Base-by-base conservation (phyloP, 352 stramenopile genomes). In the Halophytophthora batemanensis region DNA sequence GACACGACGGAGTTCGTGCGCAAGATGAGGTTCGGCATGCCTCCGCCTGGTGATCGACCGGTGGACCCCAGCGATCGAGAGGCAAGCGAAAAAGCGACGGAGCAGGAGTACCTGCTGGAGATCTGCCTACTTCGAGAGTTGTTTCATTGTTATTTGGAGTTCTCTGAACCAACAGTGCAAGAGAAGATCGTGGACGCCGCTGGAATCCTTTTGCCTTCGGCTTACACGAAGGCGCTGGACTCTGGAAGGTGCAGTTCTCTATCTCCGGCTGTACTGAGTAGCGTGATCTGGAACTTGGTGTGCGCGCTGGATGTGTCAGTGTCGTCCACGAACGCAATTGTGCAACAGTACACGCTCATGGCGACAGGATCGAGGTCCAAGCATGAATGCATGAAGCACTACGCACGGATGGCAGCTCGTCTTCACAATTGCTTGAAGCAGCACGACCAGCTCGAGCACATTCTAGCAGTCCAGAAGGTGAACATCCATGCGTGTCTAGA, bases 271-370 rank as follows among this genome's bases (percentile, higher is more conserved):
- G 57, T 18, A 15, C 39, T 71, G 15, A 58, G 62, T 18, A 65
- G 44, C 17, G 39, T 79, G 15, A 74, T 86, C 18, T 87, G 76
- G 76, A 71, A 59, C 35, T 35, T 87, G n/a, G 54, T 77, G 10
- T 82, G 76, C 37, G 64, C 61, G 7, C 43, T 87, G 3, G 69
- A 81, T 23, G 36, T 87, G 34, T 42, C 63, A n/a, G 58, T 87
- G 25, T 37, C 59, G 19, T 63, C 64, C 12, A 61, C 64, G 6
- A 77, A 77, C 47, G 54, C 66, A 35, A 42, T 45, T 44, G 53
- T 60, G 12, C 35, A 71, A 18, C 53, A 58, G 42, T 71, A 69
- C 54, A 33, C 50, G 1, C 38, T 21, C 19, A 53, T 53, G 49
- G 12, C 56, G 13, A 17, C 17, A n/a, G 61, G 11, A 7, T 43